These are phyloP conservation scores for Schizopora paradoxa DNA, from an alignment of 1,284 basidiomycete species.

Conservation along the genomic window DNA sequence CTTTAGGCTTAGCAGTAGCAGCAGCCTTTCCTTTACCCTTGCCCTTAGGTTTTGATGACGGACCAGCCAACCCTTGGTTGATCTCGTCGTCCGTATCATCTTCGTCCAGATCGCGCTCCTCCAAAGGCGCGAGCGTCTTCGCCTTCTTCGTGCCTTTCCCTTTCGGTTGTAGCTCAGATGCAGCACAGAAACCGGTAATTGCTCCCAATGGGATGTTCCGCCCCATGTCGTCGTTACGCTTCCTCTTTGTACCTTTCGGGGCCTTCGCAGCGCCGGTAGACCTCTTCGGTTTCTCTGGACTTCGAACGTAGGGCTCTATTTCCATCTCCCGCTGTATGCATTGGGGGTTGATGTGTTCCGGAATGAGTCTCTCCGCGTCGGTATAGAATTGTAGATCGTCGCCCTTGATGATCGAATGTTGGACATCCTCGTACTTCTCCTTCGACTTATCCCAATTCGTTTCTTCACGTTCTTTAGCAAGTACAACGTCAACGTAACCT, in stretches of 20 bases:
- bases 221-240: slow-evolving; percentile 58
- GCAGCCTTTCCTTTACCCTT: slow-evolving; percentile 20
- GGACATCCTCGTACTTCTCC: slow-evolving; percentile 84
- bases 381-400: slow-evolving; percentile 87
- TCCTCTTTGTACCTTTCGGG: slow-evolving; percentile 53
- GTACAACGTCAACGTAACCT: slow-evolving; percentile 89
- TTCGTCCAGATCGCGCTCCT: slow-evolving; percentile 44
- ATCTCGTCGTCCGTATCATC: slow-evolving; percentile 60
- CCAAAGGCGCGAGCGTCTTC: slow-evolving; percentile 22
- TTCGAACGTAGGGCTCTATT: slow-evolving; percentile 63
- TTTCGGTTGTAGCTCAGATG: slow-evolving; percentile 44
- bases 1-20: slow-evolving; percentile 16
- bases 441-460: slow-evolving; percentile 89
- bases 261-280: slow-evolving; percentile 22
- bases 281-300: slow-evolving; percentile 27
- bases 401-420: slow-evolving; percentile 82
- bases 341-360: slow-evolving; percentile 69
- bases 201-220: slow-evolving; percentile 66
- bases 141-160: slow-evolving; percentile 41
- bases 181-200: slow-evolving; percentile 57
- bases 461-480: slow-evolving; percentile 90
- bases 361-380: slow-evolving; percentile 86
- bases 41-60: slow-evolving; percentile 26
- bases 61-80: slow-evolving; percentile 40
- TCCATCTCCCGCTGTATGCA: slow-evolving; percentile 81